Evolutionary conservation across 2,329 filamentous ascomycete species (phyloP).

Genomic region (Chaetoscypha palmicola): DNA sequence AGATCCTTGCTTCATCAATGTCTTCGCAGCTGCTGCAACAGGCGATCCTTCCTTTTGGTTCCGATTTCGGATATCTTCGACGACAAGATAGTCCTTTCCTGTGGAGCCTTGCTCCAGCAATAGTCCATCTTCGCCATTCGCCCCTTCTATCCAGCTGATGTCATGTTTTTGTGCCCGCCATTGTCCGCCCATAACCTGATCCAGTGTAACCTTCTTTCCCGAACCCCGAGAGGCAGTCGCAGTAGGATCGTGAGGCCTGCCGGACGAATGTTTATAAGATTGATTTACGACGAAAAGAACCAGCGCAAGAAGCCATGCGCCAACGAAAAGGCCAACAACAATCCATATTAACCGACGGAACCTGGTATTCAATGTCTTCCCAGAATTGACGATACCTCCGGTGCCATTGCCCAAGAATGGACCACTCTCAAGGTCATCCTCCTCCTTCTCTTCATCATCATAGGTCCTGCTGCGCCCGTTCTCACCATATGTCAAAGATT

Average conservation of each 20-base stretch:
- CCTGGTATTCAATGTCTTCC: slow-evolving; percentile 55
- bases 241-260: slow-evolving; percentile 59
- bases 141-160: slow-evolving; percentile 71
- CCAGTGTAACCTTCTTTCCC: slow-evolving; percentile 66
- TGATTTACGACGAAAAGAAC: slow-evolving; percentile 59
- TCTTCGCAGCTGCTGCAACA: slow-evolving; percentile 47
- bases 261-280: slow-evolving; percentile 57
- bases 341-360: slow-evolving; percentile 52
- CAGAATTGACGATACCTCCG: slow-evolving; percentile 11
- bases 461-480: slow-evolving; percentile 19
- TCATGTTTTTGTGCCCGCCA: slow-evolving; percentile 59
- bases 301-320: slow-evolving; percentile 63
- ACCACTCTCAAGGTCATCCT: slow-evolving; percentile 42
- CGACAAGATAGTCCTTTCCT: slow-evolving; percentile 69
- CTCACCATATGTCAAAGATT: slow-evolving; percentile 25
- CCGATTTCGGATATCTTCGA: slow-evolving; percentile 71
- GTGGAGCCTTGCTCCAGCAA: slow-evolving; percentile 63
- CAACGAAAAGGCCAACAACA: slow-evolving; percentile 51
- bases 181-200: slow-evolving; percentile 59
- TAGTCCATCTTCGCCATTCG: slow-evolving; percentile 73
- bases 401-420: slow-evolving; percentile 31
- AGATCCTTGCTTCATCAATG: slow-evolving; percentile 62
- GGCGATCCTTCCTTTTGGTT: slow-evolving; percentile 33
- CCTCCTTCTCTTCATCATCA: slow-evolving; percentile 31
- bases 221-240: slow-evolving; percentile 55